A percentile compares a stretch with the other conserved stretches of the same genome.
These are phyloP conservation scores for Diplogelasinospora grovesii DNA, from an alignment of 495 filamentous ascomycete species.

Conservation along the genomic window DNA sequence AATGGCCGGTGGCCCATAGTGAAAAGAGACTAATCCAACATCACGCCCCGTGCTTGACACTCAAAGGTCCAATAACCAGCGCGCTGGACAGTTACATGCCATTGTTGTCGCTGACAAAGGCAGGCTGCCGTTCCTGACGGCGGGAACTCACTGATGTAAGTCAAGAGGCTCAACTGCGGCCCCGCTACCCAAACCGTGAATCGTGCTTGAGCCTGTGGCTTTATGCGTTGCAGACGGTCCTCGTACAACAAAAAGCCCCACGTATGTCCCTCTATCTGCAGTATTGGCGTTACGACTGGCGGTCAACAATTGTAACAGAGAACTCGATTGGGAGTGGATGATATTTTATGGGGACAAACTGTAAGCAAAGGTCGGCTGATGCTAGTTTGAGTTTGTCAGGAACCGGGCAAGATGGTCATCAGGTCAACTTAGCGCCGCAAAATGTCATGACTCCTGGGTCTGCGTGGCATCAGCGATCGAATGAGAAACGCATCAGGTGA, in stretches of 20 bases:
- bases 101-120: no score
- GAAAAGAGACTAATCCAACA: no score
- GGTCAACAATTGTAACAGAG: slow-evolving; percentile 11
- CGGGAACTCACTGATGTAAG: no score
- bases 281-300: slow-evolving; percentile 18
- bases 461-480: slow-evolving; percentile 9
- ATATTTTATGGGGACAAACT: slow-evolving; percentile 1
- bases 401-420: slow-evolving; percentile 15
- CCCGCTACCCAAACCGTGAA: slow-evolving; percentile 11
- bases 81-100: no score
- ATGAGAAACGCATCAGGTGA: slow-evolving; percentile 13
- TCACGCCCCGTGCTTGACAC: no score
- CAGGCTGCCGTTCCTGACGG: no score
- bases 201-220: no score
- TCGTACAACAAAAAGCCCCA: no score
- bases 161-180: slow-evolving; percentile 11
- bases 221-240: no score
- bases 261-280: no score
- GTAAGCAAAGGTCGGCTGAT: slow-evolving; percentile 24
- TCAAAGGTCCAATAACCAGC: no score
- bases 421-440: slow-evolving; percentile 13
- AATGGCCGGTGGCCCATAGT: no score
- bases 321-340: slow-evolving; percentile 11
- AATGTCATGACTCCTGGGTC: neutral
- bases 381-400: slow-evolving; percentile 17